These are phyloP conservation scores for Phaeosphaeriaceae sp. DNA, from an alignment of 2,329 filamentous ascomycete genomes.

Conservation along the genomic window DNA sequence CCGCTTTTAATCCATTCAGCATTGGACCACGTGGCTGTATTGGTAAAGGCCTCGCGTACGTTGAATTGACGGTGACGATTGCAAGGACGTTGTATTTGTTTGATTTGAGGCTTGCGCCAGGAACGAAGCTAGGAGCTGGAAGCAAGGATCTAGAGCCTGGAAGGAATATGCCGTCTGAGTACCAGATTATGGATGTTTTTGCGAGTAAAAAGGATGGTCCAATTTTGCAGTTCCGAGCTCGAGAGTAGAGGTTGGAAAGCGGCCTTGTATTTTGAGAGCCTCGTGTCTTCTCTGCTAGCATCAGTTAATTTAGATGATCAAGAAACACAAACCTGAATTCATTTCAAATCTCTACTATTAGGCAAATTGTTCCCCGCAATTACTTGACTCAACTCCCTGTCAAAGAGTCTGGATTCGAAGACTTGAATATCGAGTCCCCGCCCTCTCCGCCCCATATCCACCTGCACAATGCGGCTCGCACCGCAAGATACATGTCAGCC, in stretches of 20 bases:
- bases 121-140: slow-evolving; percentile 41
- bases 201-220: slow-evolving; percentile 76
- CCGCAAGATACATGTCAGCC: slow-evolving; percentile 20
- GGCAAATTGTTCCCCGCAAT: too few relatives aligned
- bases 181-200: slow-evolving; percentile 74
- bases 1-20: slow-evolving; percentile 77
- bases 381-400: too few relatives aligned
- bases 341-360: too few relatives aligned
- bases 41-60: slow-evolving; percentile 72
- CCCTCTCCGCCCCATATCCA: slow-evolving; percentile 11
- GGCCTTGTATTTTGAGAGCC: too few relatives aligned
- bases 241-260: background rate
- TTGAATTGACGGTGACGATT: slow-evolving; percentile 69
- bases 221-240: slow-evolving; percentile 62
- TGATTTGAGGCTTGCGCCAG: slow-evolving; percentile 56
- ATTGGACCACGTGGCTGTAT: slow-evolving; percentile 74
- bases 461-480: slow-evolving; percentile 16
- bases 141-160: slow-evolving; percentile 40
- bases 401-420: too few relatives aligned
- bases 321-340: too few relatives aligned
- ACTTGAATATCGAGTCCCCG: too few relatives aligned
- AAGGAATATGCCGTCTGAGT: slow-evolving; percentile 58
- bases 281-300: too few relatives aligned
- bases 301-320: too few relatives aligned
- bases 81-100: slow-evolving; percentile 67